Evolutionary conservation across 1,284 basidiomycete genomes (phyloP).

Genomic region (Naganishia sp.): DNA sequence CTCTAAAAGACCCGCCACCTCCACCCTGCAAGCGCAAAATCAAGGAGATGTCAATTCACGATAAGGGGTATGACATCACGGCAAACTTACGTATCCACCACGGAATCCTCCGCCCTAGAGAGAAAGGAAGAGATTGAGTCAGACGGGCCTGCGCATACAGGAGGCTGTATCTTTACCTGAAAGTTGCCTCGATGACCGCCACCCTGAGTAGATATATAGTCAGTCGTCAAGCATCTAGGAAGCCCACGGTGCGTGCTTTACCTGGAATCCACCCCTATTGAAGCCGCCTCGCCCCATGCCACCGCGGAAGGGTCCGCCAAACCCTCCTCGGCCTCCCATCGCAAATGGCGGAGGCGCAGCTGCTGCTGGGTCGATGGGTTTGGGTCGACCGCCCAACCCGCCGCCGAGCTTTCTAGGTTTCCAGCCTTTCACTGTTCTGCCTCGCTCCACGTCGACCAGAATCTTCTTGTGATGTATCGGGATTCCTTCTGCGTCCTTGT

Average conservation of each 20-base stretch:
- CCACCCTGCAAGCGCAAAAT: conserved; percentile 7
- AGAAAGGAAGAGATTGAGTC: not conserved
- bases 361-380: conserved; percentile 66
- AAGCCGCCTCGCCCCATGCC: conserved; percentile 38
- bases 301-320: conserved; percentile 39
- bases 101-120: not conserved
- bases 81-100: not conserved
- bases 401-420: conserved; percentile 93
- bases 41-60: not conserved
- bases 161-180: conserved; percentile 4
- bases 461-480: conserved; percentile 93
- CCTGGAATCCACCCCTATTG: conserved; percentile 38
- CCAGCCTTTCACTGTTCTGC: conserved; percentile 97
- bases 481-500: conserved; percentile 98
- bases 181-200: conserved; percentile 22
- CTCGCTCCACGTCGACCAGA: conserved; percentile 96
- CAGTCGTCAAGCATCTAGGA: conserved; percentile 35
- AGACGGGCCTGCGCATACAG: not conserved
- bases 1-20: conserved; percentile 38
- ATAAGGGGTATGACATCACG: not conserved
- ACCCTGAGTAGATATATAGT: not conserved
- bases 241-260: conserved; percentile 46
- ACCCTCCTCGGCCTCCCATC: conserved; percentile 49
- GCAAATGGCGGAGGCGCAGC: conserved; percentile 39
- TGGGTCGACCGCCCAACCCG: conserved; percentile 91